Percentiles rank a stretch among this genome's conserved stretches.
These are phyloP conservation scores for Bjerkandera adusta DNA, from an alignment of 1,284 basidiomycete genomes.

Conservation along the genomic window DNA sequence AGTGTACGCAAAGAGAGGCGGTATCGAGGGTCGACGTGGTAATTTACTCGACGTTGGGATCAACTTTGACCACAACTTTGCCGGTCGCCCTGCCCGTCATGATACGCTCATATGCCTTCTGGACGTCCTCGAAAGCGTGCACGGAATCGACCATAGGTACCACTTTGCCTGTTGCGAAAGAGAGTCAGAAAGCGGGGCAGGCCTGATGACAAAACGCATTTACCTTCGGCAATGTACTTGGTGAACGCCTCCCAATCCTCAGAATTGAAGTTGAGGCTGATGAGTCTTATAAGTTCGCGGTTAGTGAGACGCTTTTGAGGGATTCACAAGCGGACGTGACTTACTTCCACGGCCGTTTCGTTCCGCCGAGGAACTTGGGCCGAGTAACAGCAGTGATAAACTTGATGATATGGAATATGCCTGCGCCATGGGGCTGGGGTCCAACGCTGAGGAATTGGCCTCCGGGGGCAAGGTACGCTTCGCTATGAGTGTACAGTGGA, in stretches of 20 bases:
- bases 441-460: slow-evolving; percentile 47
- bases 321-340: slow-evolving; percentile 14
- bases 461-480: slow-evolving; percentile 44
- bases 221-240: slow-evolving; percentile 40
- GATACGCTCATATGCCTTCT: slow-evolving; percentile 57
- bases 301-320: background rate
- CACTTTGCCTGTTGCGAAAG: slow-evolving; percentile 39
- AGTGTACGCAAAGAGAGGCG: background rate
- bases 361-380: slow-evolving; percentile 46
- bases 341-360: slow-evolving; percentile 39
- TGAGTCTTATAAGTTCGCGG: too few relatives aligned
- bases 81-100: slow-evolving; percentile 53
- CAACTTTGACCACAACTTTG: slow-evolving; percentile 57
- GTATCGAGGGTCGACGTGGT: too few relatives aligned
- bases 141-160: slow-evolving; percentile 61
- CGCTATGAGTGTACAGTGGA: slow-evolving; percentile 37
- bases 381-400: slow-evolving; percentile 15
- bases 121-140: slow-evolving; percentile 50
- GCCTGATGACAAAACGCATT: background rate
- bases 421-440: slow-evolving; percentile 28
- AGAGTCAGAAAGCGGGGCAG: slow-evolving; percentile 2
- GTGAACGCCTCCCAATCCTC: slow-evolving; percentile 35
- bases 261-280: too few relatives aligned
- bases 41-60: slow-evolving; percentile 24
- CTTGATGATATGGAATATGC: slow-evolving; percentile 1